A percentile compares a stretch with the other conserved stretches of the same genome.
These are phyloP conservation scores for Stereum hirsutum DNA, from an alignment of 1,284 basidiomycete species.

Conservation along the genomic window DNA sequence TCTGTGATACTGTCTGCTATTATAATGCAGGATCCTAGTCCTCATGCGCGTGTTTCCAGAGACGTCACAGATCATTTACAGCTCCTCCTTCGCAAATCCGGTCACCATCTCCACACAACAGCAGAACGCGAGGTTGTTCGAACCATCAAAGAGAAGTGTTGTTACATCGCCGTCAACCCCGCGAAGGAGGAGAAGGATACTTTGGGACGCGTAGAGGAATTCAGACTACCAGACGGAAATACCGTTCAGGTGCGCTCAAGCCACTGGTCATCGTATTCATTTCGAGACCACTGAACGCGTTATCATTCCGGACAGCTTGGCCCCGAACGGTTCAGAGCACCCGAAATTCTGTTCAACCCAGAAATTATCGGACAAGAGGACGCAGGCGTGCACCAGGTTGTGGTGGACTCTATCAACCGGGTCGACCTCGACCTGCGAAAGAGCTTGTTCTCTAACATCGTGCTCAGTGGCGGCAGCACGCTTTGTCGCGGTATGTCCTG, in stretches of 20 bases:
- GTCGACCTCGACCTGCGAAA: slow-evolving; percentile 91
- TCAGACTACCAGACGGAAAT: slow-evolving; percentile 93
- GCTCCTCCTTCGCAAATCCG: slow-evolving; percentile 87
- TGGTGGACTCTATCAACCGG: slow-evolving; percentile 81
- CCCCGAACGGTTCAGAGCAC: slow-evolving; percentile 91
- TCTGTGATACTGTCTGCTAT: background rate
- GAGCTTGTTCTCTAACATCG: slow-evolving; percentile 93
- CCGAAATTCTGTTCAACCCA: slow-evolving; percentile 97
- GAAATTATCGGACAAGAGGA: slow-evolving; percentile 96
- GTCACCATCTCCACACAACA: slow-evolving; percentile 92
- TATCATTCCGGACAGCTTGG: slow-evolving; percentile 57
- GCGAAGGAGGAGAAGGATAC: slow-evolving; percentile 93
- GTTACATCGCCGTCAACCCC: slow-evolving; percentile 89
- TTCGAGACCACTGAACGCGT: slow-evolving; percentile 6
- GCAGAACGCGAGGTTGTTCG: slow-evolving; percentile 97
- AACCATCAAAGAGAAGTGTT: slow-evolving; percentile 97
- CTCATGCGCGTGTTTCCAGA: slow-evolving; percentile 28
- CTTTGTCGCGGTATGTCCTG: slow-evolving; percentile 70
- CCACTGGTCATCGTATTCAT: slow-evolving; percentile 4
- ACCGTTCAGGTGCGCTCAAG: slow-evolving; percentile 65
- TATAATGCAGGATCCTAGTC: background rate
- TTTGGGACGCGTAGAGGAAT: slow-evolving; percentile 75
- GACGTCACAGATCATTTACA: slow-evolving; percentile 97
- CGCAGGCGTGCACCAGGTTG: slow-evolving; percentile 93
- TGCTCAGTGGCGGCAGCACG: slow-evolving; percentile 94